Evolutionary conservation across 108 stramenopile species (phyloP), one percentile per base, ranked within the genome.

Genomic region (Skeletonema costatum): DNA sequence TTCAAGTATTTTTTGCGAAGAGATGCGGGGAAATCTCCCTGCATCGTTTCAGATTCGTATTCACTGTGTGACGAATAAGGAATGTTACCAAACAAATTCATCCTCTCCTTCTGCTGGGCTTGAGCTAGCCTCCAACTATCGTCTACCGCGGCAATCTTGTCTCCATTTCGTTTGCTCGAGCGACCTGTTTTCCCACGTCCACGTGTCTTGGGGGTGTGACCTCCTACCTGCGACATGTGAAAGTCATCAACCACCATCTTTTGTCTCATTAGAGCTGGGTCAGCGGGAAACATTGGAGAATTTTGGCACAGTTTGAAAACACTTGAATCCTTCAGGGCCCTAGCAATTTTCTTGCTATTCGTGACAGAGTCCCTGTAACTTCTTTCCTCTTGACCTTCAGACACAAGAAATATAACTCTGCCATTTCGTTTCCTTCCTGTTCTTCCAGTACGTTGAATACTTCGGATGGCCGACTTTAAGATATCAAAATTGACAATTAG

Each of bases 401-500:
- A 76, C 25, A 95, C 76, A 17, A 96, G 69, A 63, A 81, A 92
- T 5, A 96, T 88, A 1, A 97, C 96, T 33, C 93, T 78, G 9
- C 98, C 98, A 41, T 93, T 81, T 46, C 97, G 85, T 70, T 92
- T 92, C 8, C 98, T 83, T 0, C 97, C 97, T 4, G 98, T 98
- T 50, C 98, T 76, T 4, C 98, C 98, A 29, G 88, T 84, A 11
- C 98, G 85, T 73, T 98, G 97, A 50, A 97, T 86, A 71, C 80
- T 89, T 62, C 98, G 87, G 39, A 97, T 95, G 19, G 97, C 93
- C 12, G 90, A 92, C 32, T 90, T 85, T 7, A 96, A 68, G 0
- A 83, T 80, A 66, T 98, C 97, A 76, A 89, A 98, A 76, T 96
- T 96, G 32, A 99, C 91, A 66, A 97, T 97, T 25, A 99, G 77